Base-by-base conservation (phyloP, 2,329 filamentous ascomycete genomes). In the Polytolypa hystricis region DNA sequence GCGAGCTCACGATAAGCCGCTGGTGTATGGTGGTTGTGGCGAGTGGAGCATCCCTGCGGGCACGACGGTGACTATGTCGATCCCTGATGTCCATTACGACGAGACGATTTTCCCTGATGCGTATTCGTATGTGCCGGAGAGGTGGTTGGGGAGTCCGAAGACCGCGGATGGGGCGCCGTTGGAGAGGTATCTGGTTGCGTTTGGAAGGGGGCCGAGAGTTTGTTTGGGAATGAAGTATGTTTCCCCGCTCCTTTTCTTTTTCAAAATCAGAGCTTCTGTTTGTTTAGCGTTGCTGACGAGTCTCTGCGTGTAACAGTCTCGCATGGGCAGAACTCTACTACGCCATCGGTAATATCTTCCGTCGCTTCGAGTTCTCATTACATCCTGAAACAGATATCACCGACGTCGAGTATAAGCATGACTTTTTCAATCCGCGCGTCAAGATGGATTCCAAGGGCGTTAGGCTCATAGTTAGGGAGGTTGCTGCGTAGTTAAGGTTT, bases 141-240 rank as follows among this genome's bases (percentile, higher is more conserved):
- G 54, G 16, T 57, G 53, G 53, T 39, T 57, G 5, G 43, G 42
- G 23, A 35, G 37, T 3, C 41, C 42, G 5, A 40, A 37, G 33
- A 39, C 39, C 5, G 29, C 36, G 8, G 35, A 44, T 12, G 40
- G 38, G 12, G 35, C 27, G 37, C 35, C 40, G 18, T 41, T 48
- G 7, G 43, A 47, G 20, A 47, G 45, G 21, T 59, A 57, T 38
- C 45, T 61, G 7, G 45, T 61, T 5, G 43, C 51, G 0, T 63
- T 63, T 41, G 50, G 52, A 17, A 51, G 49, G 29, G 66, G 65
- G 0, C 55, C 52, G 2, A 49, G 65, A 20, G 58, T 58, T 48
- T 69, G 66, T 42, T 49, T 62, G 7, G 65, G 65, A n/a, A 58
- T 60, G 25, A 63, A 66, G 29, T 41, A 37, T 38, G 20, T 40